These are phyloP conservation scores for Cladosporium colombiae DNA, from an alignment of 2,329 filamentous ascomycete genomes.

Conservation along the genomic window DNA sequence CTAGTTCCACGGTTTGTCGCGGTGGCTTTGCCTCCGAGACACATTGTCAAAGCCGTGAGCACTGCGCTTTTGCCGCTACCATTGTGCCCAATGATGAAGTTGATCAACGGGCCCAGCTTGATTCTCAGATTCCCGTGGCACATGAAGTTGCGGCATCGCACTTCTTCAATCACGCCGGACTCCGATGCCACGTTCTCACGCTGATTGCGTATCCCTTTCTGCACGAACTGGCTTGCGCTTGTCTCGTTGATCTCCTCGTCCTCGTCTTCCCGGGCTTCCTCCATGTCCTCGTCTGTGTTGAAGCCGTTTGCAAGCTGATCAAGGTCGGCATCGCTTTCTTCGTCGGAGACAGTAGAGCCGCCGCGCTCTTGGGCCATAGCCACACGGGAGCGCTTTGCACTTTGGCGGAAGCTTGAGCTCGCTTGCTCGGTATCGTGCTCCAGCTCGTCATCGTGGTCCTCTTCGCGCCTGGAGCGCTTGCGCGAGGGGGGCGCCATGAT, in stretches of 20 bases:
- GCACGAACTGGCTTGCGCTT: conserved; percentile 35
- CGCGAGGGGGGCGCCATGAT: conserved; percentile 20
- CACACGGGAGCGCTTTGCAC: conserved; percentile 33
- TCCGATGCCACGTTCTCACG: conserved; percentile 72
- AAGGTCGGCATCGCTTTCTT: conserved; percentile 29
- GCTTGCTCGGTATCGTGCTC: conserved; percentile 31
- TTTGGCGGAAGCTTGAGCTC: conserved; percentile 33
- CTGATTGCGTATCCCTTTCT: conserved; percentile 30
- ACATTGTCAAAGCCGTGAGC: conserved; percentile 87
- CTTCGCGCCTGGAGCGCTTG: conserved; percentile 28
- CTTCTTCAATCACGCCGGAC: conserved; percentile 82
- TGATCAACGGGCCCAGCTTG: conserved; percentile 88
- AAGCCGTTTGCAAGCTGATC: conserved; percentile 20
- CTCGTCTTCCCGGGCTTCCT: conserved; percentile 29
- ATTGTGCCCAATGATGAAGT: conserved; percentile 97
- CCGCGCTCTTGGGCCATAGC: conserved; percentile 33
- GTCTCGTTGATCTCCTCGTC: conserved; percentile 33
- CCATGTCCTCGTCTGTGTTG: conserved; percentile 21
- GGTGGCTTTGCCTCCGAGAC: conserved; percentile 90
- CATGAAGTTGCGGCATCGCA: conserved; percentile 94
- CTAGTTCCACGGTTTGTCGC: conserved; percentile 89
- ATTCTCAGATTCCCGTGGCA: conserved; percentile 83
- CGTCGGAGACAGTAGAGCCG: conserved; percentile 34
- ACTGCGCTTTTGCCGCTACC: conserved; percentile 97
- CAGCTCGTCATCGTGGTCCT: conserved; percentile 25